phyloP scores from a whole-genome alignment of 768 basidiomycete genomes.

The Lyophyllum semitale region DNA sequence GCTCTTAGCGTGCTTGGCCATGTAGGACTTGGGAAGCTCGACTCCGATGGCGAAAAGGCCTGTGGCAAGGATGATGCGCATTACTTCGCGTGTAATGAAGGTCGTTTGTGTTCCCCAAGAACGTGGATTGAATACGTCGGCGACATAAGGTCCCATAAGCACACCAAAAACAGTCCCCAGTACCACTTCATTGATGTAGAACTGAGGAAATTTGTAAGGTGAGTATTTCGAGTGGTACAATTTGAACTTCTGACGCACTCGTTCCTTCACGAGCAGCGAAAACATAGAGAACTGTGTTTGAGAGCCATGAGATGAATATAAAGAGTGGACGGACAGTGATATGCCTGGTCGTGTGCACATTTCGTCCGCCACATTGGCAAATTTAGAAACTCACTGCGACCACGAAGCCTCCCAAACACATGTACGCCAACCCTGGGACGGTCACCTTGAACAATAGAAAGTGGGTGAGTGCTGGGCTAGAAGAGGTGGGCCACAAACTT shows the following conservation, averaged over 20 bases:
- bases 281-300: conserved; percentile 78
- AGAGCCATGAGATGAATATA: neutral
- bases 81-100: conserved; percentile 60
- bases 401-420: conserved; percentile 56
- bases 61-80: conserved; percentile 71
- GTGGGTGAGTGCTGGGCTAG: conserved; percentile 20
- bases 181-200: conserved; percentile 93
- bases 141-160: conserved; percentile 71
- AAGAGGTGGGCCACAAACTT: conserved; percentile 29
- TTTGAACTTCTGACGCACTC: conserved; percentile 39
- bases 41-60: conserved; percentile 96
- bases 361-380: neutral
- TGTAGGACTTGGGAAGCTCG: conserved; percentile 85
- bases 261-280: conserved; percentile 82
- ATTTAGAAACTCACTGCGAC: conserved; percentile 13
- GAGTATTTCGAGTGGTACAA: neutral
- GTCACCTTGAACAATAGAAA: conserved; percentile 45
- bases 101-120: conserved; percentile 52
- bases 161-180: conserved; percentile 77
- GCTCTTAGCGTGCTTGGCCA: conserved; percentile 76
- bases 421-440: conserved; percentile 56
- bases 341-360: neutral
- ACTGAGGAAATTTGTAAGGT: conserved; percentile 31
- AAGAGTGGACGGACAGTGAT: neutral
- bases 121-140: conserved; percentile 74